Evolutionary conservation across 2,329 filamentous ascomycete species (phyloP), one percentile per base, ranked within the genome.

Genomic region (Macrophomina tecta): DNA sequence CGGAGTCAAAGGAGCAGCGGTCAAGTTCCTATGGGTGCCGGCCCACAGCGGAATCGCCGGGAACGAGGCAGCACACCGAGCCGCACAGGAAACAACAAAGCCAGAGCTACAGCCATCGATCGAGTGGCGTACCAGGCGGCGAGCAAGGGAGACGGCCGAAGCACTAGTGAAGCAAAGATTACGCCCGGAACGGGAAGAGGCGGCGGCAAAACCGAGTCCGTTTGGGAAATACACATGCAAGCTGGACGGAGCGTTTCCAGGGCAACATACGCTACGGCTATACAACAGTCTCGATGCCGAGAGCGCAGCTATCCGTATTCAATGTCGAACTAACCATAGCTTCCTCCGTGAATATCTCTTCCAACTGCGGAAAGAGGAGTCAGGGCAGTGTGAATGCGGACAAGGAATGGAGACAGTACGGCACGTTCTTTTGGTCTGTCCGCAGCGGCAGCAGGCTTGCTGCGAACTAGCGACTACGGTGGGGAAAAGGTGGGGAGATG

Each of bases 311-410:
- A 53, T 18, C 16, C 51, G 36, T n/a, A 53, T 53, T 28, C n/a
- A 38, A 36, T 53, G 51, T 18, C 16, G 51, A 18, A 38, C 30
- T 53, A 53, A 53, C 30, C 12, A 36, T 38, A 36, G 51, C 51
- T 53, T 53, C 51, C 30, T 85, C 79, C 90, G 91, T 1, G 85
- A 84, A 60, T 88, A 79, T 11, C 86, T 87, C 70, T 90, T 90
- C 45, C 91, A 88, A 28, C 89, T 78, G 34, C 36, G 36, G 36
- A 38, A 14, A n/a, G n/a, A 16, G 52, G 36, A 40, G 28, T 40
- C n/a, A 12, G 34, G 52, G 42, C 36, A 40, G 52, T 56, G 23
- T 5, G 11, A 16, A 42, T 12, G n/a, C 42, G 11, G 16, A 38
- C 28, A 6, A 42, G 16, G 53, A 28, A 14, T 56, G 4, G 9